Evolutionary conservation across 148 eudicot species (phyloP).

Genomic region (Camellia japonica): DNA sequence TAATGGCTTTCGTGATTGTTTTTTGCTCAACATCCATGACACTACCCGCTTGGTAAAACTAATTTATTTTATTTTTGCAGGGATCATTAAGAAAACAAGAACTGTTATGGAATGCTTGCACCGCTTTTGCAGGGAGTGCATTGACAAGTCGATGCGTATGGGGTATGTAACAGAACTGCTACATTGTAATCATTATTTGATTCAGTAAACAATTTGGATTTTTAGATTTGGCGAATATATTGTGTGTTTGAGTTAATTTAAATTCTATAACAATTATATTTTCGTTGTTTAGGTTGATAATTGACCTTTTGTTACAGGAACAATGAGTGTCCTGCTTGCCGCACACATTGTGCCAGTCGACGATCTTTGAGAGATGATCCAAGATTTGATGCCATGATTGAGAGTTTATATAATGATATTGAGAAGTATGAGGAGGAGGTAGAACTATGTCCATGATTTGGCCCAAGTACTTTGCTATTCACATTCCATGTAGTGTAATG

Average conservation of each 20-base stretch:
- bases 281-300: background rate
- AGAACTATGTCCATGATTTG: slow-evolving; percentile 17
- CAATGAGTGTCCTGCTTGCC: slow-evolving; percentile 63
- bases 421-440: slow-evolving; percentile 64
- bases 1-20: background rate
- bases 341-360: slow-evolving; percentile 60
- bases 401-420: slow-evolving; percentile 48
- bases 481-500: background rate
- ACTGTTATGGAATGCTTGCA: slow-evolving; percentile 98
- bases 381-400: slow-evolving; percentile 41
- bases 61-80: slow-evolving; percentile 35
- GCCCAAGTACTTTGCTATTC: background rate
- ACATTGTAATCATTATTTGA: slow-evolving; percentile 14
- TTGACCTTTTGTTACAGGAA: slow-evolving; percentile 28
- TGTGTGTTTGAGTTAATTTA: background rate
- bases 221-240: background rate
- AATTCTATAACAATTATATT: background rate
- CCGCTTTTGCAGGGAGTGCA: slow-evolving; percentile 98
- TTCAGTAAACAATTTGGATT: background rate
- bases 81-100: slow-evolving; percentile 92
- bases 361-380: slow-evolving; percentile 64
- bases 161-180: slow-evolving; percentile 50
- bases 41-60: background rate
- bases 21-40: background rate
- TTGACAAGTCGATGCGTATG: slow-evolving; percentile 98